A percentile compares a stretch with the other conserved stretches of the same genome.
Conservation (phyloP, 768 basidiomycete species). For the Cyathus striatus region DNA sequence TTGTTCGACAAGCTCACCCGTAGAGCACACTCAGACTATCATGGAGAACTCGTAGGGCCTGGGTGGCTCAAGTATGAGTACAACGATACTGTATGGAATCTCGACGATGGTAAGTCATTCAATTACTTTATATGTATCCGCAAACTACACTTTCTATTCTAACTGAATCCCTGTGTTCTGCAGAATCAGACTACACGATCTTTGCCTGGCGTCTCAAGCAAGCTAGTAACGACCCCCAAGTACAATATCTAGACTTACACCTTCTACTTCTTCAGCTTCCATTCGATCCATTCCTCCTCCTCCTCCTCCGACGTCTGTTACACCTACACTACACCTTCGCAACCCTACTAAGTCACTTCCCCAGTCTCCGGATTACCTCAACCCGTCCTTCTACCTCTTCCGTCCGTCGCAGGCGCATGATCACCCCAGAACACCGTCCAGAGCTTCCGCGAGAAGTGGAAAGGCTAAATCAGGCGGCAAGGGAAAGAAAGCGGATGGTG, state of each 20-base stretch:
- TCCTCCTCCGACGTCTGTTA: constrained; percentile 17
- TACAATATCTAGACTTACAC: constrained; percentile 5
- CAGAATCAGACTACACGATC: constrained; percentile 85
- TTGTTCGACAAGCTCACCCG: constrained; percentile 70
- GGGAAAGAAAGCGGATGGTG: constrained; percentile 23
- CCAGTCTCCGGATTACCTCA: constrained; percentile 56
- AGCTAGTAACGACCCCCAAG: too few relatives aligned
- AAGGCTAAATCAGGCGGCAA: constrained; percentile 29
- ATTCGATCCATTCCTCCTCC: constrained; percentile 7
- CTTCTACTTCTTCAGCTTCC: constrained; percentile 18
- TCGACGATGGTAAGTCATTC: constrained; percentile 72
- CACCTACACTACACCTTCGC: constrained; percentile 59
- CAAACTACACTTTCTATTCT: neutral
- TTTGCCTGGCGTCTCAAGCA: constrained; percentile 67
- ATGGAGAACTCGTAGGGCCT: constrained; percentile 57
- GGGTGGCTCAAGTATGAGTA: constrained; percentile 89
- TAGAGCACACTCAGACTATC: constrained; percentile 55
- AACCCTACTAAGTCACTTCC: constrained; percentile 59
- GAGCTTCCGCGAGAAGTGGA: constrained; percentile 33
- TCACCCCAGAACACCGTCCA: constrained; percentile 21
- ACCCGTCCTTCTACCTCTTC: constrained; percentile 70
- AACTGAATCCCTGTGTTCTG: too few relatives aligned
- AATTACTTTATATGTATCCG: neutral
- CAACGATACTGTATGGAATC: constrained; percentile 72
- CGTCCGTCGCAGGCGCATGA: constrained; percentile 30